Base-by-base conservation (phyloP, 2,329 filamentous ascomycete genomes). In the Penicillium sp. region DNA sequence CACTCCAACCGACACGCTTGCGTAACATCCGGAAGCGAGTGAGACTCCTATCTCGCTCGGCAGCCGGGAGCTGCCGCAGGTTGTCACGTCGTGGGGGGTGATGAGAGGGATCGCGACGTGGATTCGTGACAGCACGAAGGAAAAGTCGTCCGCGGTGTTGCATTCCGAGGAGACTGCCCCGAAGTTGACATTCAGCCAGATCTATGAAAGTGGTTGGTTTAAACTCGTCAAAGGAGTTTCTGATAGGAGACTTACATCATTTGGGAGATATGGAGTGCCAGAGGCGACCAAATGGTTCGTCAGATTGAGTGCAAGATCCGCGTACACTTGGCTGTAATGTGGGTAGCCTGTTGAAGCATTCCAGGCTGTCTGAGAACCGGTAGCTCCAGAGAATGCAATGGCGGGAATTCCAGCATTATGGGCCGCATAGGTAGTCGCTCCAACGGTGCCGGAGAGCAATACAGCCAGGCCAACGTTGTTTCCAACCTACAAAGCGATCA, bases 171-270 rank as follows among this genome's bases (percentile, higher is more conserved):
- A 74, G 1, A 85, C 82, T 5, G 44, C 59, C 5, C 85, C 85
- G 67, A 89, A 89, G 75, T 91, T 91, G 66, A 91, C 87, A 64
- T 90, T 91, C 35, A 91, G 80, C 71, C 82, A 89, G 2, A 84
- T 79, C 58, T 60, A 41, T 27, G 24, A 27, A 27, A 6, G 24
- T 6, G 24, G 24, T 27, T 27, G 24, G 24, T 27, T 27, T 6
- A 27, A 27, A 27, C 24, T 27, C 24, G 24, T 27, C 24, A 27
- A 27, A 6, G 3, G 24, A 27, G 36, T 16, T 16, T 9, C 19
- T 14, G 2, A 16, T 11, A 39, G 9, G 13, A 11, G 4, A 40
- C 55, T 39, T 41, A 58, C 58, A 47, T 82, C 79, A 0, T 77
- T 66, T 0, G 88, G 87, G 3, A 91, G 78, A 68, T 88, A 90